Evolutionary conservation across 805 yeast species (phyloP).

Genomic region (Hanseniaspora osmophila): DNA sequence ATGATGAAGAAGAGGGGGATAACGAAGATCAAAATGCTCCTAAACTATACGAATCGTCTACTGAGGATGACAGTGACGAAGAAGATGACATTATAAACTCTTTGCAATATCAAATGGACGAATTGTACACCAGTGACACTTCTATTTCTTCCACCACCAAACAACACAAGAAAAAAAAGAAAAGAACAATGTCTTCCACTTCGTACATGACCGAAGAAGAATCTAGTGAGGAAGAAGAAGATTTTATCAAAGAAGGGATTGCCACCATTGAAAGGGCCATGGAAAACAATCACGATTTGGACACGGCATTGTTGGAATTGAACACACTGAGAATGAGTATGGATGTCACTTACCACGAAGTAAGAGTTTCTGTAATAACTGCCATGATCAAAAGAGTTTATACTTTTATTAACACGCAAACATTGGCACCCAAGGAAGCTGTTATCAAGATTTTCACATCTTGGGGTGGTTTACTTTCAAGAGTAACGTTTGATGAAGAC

Average conservation of each 20-base stretch:
- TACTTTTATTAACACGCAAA: conserved; percentile 64
- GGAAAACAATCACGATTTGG: conserved; percentile 82
- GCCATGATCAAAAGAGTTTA: conserved; percentile 59
- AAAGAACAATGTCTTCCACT: conserved; percentile 28
- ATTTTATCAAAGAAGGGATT: conserved; percentile 77
- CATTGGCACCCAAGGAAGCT: conserved; percentile 66
- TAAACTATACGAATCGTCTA: conserved; percentile 1
- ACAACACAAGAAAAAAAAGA: conserved; percentile 28
- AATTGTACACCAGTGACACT: conserved; percentile 40
- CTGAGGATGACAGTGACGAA: conserved; percentile 17
- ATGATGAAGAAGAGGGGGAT: conserved; percentile 12
- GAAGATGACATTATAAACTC: conserved; percentile 22
- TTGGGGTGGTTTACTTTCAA: conserved; percentile 70
- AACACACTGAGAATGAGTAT: conserved; percentile 94
- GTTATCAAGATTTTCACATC: conserved; percentile 56
- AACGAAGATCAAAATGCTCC: conserved; percentile 4
- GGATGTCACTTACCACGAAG: conserved; percentile 91
- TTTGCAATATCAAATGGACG: conserved; percentile 31
- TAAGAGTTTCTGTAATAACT: conserved; percentile 61
- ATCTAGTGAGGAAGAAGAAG: conserved; percentile 48
- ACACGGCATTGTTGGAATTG: conserved; percentile 82
- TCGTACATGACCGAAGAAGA: conserved; percentile 34
- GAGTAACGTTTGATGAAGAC: conserved; percentile 71
- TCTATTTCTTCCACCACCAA: conserved; percentile 40
- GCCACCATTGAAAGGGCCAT: conserved; percentile 88